Evolutionary conservation across 2,329 filamentous ascomycete genomes (phyloP).

Genomic region (Talaromyces marneffei): DNA sequence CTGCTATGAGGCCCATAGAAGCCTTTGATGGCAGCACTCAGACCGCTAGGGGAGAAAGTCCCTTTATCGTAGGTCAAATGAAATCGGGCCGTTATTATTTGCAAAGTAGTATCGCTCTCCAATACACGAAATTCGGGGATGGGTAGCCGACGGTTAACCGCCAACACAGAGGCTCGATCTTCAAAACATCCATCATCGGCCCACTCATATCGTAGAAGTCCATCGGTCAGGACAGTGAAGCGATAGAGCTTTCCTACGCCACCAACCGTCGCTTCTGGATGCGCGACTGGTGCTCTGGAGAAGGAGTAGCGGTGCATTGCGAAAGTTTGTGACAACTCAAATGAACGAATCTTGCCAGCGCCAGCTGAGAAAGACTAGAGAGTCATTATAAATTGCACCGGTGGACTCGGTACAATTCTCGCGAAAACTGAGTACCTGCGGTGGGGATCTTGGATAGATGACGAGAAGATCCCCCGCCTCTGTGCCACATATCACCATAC

Average conservation of each 20-base stretch:
- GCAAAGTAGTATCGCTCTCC: conserved; percentile 43
- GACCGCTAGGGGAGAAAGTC: conserved; percentile 47
- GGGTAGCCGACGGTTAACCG: conserved; percentile 49
- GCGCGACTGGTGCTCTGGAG: background rate
- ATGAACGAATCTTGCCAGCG: background rate
- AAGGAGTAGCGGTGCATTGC: conserved; percentile 9
- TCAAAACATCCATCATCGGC: conserved; percentile 55
- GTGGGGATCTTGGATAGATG: background rate
- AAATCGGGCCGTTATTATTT: conserved; percentile 53
- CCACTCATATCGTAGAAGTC: conserved; percentile 58
- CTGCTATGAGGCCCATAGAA: conserved; percentile 37
- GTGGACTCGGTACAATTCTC: background rate
- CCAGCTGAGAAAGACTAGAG: background rate
- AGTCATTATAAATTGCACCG: background rate
- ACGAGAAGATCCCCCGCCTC: background rate
- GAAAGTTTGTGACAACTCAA: background rate
- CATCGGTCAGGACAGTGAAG: conserved; percentile 47
- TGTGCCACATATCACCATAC: background rate
- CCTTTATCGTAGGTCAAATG: conserved; percentile 56
- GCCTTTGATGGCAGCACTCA: conserved; percentile 44
- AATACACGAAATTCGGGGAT: conserved; percentile 46
- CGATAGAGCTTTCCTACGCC: background rate
- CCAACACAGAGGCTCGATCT: conserved; percentile 57
- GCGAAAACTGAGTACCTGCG: background rate
- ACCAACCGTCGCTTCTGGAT: conserved; percentile 4